phyloP scores from a whole-genome alignment of 177 flowering plant species.

The Tripterygium wilfordii region DNA sequence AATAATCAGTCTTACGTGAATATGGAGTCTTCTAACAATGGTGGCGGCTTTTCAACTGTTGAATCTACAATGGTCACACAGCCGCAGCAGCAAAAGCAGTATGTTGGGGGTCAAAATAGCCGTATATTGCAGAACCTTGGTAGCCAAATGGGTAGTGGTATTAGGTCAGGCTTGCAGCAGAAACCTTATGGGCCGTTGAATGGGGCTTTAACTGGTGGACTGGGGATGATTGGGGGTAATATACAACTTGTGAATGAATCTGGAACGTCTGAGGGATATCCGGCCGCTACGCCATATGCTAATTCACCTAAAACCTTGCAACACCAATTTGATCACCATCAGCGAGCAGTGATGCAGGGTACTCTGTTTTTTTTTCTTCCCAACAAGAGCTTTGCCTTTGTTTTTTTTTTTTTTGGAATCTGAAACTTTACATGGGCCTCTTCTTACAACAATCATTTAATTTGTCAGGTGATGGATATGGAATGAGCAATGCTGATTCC shows the following conservation, averaged over 20 bases:
- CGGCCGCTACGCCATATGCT: constrained; percentile 37
- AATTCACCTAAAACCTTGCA: constrained; percentile 48
- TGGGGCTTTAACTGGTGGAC: constrained; percentile 63
- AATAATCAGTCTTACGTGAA: constrained; percentile 45
- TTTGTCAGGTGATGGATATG: constrained; percentile 67
- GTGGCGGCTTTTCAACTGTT: constrained; percentile 53
- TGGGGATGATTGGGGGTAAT: constrained; percentile 56
- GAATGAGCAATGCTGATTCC: constrained; percentile 43
- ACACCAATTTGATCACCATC: constrained; percentile 65
- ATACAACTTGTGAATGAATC: constrained; percentile 55
- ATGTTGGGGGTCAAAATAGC: constrained; percentile 63
- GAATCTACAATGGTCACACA: constrained; percentile 61
- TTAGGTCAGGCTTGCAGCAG: constrained; percentile 66
- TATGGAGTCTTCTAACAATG: constrained; percentile 46
- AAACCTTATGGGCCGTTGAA: constrained; percentile 58
- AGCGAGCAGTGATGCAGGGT: constrained; percentile 51
- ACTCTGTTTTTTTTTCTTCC: constrained; percentile 12
- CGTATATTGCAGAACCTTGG: constrained; percentile 68
- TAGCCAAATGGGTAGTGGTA: constrained; percentile 63
- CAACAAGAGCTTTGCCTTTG: constrained; percentile 1
- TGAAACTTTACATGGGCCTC: background rate
- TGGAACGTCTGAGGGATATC: constrained; percentile 60
- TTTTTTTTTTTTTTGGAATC: background rate
- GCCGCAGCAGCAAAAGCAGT: constrained; percentile 59
- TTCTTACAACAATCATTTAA: constrained; percentile 16